Percentiles rank a stretch among this genome's conserved stretches.
phyloP scores from a whole-genome alignment of 805 yeast genomes.

The Yueomyces sinensis region DNA sequence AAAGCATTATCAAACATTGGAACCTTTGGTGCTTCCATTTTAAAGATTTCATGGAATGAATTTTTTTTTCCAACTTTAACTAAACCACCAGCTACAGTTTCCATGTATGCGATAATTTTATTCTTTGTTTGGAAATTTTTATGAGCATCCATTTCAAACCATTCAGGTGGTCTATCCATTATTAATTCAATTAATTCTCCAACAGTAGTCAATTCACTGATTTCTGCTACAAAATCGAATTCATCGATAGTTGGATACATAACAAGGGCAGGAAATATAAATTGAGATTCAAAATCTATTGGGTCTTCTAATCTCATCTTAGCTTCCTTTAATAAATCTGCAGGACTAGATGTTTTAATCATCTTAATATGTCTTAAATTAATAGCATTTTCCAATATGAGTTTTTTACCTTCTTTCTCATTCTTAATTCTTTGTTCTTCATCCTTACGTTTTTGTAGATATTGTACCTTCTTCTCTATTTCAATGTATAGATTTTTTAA shows the following conservation, averaged over 20 bases:
- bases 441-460: constrained; percentile 19
- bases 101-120: constrained; percentile 67
- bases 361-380: constrained; percentile 42
- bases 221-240: constrained; percentile 66
- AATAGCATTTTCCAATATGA: constrained; percentile 45
- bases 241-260: constrained; percentile 76
- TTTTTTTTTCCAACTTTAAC: constrained; percentile 74
- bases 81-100: constrained; percentile 71
- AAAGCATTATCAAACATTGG: constrained; percentile 69
- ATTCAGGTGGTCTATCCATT: constrained; percentile 51
- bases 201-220: constrained; percentile 61
- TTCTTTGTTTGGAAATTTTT: constrained; percentile 38
- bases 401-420: constrained; percentile 28
- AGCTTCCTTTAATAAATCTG: constrained; percentile 42
- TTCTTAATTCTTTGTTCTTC: constrained; percentile 11
- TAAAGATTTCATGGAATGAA: constrained; percentile 48
- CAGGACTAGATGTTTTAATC: constrained; percentile 38
- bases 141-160: constrained; percentile 51
- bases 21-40: constrained; percentile 46
- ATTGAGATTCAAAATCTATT: constrained; percentile 58
- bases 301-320: constrained; percentile 48
- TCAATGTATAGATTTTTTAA: constrained; percentile 33
- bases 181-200: constrained; percentile 47
- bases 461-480: constrained; percentile 28
- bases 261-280: constrained; percentile 69